Evolutionary conservation across 2,329 filamentous ascomycete species (phyloP).

Genomic region (Paraconiothyrium brasiliense): DNA sequence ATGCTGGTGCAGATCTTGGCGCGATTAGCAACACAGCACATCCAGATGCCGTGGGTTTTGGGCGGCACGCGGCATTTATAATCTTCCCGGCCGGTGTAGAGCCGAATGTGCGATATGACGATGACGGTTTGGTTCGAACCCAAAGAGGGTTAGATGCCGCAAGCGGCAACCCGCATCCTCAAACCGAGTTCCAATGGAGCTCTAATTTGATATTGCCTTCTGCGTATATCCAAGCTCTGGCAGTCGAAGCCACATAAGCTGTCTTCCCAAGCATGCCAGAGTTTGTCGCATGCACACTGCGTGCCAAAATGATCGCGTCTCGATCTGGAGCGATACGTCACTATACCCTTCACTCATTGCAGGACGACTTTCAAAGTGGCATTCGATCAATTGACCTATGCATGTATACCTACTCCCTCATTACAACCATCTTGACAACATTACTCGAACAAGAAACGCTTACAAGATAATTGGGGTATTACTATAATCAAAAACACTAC

Average conservation of each 20-base stretch:
- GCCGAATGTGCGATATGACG: slow-evolving; percentile 11
- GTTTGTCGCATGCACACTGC: not conserved
- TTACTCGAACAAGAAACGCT: slow-evolving; percentile 13
- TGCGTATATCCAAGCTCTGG: not conserved
- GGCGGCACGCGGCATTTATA: slow-evolving; percentile 3
- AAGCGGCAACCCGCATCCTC: not conserved
- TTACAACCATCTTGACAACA: slow-evolving; percentile 11
- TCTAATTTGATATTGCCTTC: not conserved
- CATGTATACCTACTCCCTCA: not conserved
- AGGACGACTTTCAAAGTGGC: not conserved
- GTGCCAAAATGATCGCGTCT: not conserved
- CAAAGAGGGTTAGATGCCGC: not conserved
- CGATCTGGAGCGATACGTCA: not conserved
- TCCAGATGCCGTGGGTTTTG: not conserved
- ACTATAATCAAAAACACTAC: slow-evolving; percentile 14
- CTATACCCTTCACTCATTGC: not conserved
- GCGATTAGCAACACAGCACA: not conserved
- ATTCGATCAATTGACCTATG: slow-evolving; percentile 3
- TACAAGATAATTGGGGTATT: slow-evolving; percentile 12
- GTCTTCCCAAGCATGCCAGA: not conserved
- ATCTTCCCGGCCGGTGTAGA: not conserved
- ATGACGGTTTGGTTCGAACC: slow-evolving; percentile 7
- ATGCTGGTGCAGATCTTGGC: not conserved
- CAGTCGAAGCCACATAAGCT: not conserved
- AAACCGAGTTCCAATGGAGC: not conserved